Evolutionary conservation across 1,284 basidiomycete genomes (phyloP).

Genomic region (Boletus holoroseus): DNA sequence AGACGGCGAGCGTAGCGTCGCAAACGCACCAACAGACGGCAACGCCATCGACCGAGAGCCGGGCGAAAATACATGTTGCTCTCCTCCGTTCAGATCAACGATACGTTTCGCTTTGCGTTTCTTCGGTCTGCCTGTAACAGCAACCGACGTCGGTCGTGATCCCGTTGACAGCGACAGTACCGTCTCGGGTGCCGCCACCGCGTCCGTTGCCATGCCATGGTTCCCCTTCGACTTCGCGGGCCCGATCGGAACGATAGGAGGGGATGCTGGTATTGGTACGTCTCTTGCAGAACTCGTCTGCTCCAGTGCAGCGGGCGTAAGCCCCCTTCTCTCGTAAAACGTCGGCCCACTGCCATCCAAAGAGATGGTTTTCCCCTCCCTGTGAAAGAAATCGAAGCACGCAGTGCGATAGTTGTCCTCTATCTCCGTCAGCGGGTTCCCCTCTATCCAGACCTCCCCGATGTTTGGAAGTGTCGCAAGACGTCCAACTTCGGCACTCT

Average conservation of each 20-base stretch:
- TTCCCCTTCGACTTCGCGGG: constrained; percentile 19
- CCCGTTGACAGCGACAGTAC: constrained; percentile 37
- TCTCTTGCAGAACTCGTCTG: constrained; percentile 51
- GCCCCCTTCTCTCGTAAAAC: constrained; percentile 70
- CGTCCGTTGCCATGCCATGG: constrained; percentile 32
- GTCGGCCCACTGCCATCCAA: constrained; percentile 73
- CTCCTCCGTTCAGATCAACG: constrained; percentile 55
- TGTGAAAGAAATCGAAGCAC: constrained; percentile 79
- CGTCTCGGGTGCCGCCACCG: constrained; percentile 17
- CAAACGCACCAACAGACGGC: constrained; percentile 19
- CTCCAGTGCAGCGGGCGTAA: constrained; percentile 44
- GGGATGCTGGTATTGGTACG: constrained; percentile 47
- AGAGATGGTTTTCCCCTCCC: constrained; percentile 66
- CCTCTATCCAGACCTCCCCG: constrained; percentile 70
- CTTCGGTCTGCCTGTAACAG: constrained; percentile 40
- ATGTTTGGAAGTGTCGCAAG: constrained; percentile 77
- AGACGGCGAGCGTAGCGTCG: constrained; percentile 37
- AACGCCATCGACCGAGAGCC: constrained; percentile 1
- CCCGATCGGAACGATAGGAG: constrained; percentile 57
- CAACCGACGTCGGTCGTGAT: constrained; percentile 42
- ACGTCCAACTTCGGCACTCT: constrained; percentile 81
- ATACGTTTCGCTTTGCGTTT: constrained; percentile 63
- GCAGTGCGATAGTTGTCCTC: constrained; percentile 71
- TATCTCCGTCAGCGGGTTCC: constrained; percentile 70
- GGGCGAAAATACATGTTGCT: constrained; percentile 31